Conservation (phyloP, 208 protist species). For the Phytomonas sp. region DNA sequence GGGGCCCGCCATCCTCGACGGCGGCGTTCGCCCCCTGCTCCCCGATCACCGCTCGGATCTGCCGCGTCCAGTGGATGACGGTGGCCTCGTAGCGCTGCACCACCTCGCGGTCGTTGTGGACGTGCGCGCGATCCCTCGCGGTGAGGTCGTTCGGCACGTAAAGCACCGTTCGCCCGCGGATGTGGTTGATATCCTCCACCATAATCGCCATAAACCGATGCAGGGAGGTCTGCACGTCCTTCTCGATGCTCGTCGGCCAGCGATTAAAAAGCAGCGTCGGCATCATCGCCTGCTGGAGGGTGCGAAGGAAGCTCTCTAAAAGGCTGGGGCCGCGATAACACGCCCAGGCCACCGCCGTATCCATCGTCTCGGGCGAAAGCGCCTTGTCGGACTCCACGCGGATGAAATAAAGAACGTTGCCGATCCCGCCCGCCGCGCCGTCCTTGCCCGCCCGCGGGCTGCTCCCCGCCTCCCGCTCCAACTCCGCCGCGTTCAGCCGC, state of each 20-base stretch:
- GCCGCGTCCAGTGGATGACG: conserved; percentile 98
- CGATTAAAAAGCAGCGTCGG: conserved; percentile 81
- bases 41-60: conserved; percentile 96
- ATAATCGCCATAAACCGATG: conserved; percentile 97
- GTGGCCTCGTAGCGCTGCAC: conserved; percentile 96
- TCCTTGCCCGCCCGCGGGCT: conserved; percentile 24
- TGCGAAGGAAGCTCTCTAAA: conserved; percentile 86
- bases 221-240: conserved; percentile 91
- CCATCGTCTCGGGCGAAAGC: conserved; percentile 83
- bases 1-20: conserved; percentile 72
- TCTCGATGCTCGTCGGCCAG: conserved; percentile 95
- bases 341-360: conserved; percentile 70
- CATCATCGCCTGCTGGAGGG: conserved; percentile 70
- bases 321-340: conserved; percentile 24
- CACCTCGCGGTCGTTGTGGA: conserved; percentile 83
- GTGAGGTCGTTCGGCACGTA: conserved; percentile 94
- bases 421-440: conserved; percentile 31
- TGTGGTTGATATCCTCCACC: conserved; percentile 91
- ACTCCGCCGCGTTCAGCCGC: too few species aligned
- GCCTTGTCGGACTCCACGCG: conserved; percentile 70
- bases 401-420: conserved; percentile 68
- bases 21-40: conserved; percentile 33
- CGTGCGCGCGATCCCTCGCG: conserved; percentile 37
- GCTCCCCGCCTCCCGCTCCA: not conserved
- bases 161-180: conserved; percentile 94